Conservation (phyloP, 768 basidiomycete genomes). For the Mycena venus region DNA sequence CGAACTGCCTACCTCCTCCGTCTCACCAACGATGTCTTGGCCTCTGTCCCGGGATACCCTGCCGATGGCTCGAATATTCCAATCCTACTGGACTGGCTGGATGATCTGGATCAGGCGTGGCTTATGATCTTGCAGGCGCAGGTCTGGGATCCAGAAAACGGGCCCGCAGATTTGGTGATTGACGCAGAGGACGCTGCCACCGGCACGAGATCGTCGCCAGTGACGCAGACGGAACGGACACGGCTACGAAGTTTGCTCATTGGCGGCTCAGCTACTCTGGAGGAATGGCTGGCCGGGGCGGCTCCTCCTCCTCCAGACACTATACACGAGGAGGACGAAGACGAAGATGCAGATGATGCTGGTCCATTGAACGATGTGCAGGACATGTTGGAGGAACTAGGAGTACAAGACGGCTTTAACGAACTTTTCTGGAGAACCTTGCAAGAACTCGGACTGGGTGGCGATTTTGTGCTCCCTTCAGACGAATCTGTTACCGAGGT, state of each 20-base stretch:
- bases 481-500: neutral
- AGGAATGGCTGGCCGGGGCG: conserved; percentile 72
- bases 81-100: conserved; percentile 74
- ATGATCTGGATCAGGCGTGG: conserved; percentile 85
- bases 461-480: conserved; percentile 28
- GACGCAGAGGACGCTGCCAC: conserved; percentile 51
- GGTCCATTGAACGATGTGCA: conserved; percentile 46
- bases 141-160: conserved; percentile 72
- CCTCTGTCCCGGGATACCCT: conserved; percentile 72
- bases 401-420: conserved; percentile 73
- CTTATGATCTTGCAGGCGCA: conserved; percentile 72
- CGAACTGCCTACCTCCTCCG: conserved; percentile 79
- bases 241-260: conserved; percentile 78
- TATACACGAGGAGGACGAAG: conserved; percentile 44
- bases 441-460: conserved; percentile 66
- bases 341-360: conserved; percentile 21
- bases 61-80: conserved; percentile 59
- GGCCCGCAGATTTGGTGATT: conserved; percentile 55
- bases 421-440: conserved; percentile 74
- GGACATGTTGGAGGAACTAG: conserved; percentile 60
- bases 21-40: conserved; percentile 76
- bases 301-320: conserved; percentile 17
- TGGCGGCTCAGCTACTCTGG: conserved; percentile 68
- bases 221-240: conserved; percentile 80
- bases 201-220: conserved; percentile 57